These are phyloP conservation scores for Boletus smithii DNA, from an alignment of 1,284 basidiomycete genomes.

Conservation along the genomic window DNA sequence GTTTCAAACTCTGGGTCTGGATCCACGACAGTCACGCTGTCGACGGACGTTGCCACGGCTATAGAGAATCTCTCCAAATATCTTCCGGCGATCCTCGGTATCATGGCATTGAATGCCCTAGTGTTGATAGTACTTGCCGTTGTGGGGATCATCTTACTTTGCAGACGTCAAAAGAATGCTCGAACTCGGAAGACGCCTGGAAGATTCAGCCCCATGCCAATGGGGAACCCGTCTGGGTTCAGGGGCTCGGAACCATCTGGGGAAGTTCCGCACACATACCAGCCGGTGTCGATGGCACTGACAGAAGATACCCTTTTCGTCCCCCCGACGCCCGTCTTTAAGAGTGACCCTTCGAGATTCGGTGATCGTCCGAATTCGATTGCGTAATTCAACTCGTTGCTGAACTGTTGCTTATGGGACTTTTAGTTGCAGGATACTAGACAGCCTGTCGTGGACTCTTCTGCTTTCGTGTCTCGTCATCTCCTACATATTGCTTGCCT, in stretches of 20 bases:
- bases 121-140: constrained; percentile 55
- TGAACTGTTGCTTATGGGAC: background rate
- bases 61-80: constrained; percentile 58
- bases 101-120: constrained; percentile 71
- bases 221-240: constrained; percentile 15
- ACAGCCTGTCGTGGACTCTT: constrained; percentile 12
- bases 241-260: constrained; percentile 15
- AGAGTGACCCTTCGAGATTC: constrained; percentile 38
- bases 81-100: constrained; percentile 65
- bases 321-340: constrained; percentile 60
- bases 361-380: constrained; percentile 45
- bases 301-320: constrained; percentile 68
- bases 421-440: constrained; percentile 1
- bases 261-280: constrained; percentile 45
- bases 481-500: constrained; percentile 3
- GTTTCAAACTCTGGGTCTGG: constrained; percentile 46
- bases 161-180: constrained; percentile 38
- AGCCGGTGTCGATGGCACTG: constrained; percentile 73
- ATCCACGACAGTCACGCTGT: constrained; percentile 48
- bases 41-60: constrained; percentile 52
- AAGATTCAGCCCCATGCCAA: constrained; percentile 54
- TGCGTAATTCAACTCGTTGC: constrained; percentile 32
- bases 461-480: background rate
- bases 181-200: constrained; percentile 43
- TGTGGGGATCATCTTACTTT: constrained; percentile 50